Evolutionary conservation across 768 basidiomycete species (phyloP).

Genomic region (Podaxis sp.): DNA sequence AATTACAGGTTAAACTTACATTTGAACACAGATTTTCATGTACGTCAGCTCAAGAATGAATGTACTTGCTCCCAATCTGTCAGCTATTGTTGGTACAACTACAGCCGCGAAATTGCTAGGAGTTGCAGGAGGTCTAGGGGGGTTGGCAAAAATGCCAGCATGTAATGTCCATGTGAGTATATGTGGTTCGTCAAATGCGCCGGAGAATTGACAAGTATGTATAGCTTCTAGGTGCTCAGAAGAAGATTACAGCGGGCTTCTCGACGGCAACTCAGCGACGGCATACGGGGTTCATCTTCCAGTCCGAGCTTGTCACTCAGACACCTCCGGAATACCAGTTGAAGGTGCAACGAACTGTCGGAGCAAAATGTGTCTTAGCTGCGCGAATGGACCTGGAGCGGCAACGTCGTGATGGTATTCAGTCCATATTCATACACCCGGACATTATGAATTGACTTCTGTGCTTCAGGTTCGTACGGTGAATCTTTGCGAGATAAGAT

Average conservation of each 20-base stretch:
- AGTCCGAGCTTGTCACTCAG: conserved; percentile 82
- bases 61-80: conserved; percentile 96
- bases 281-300: conserved; percentile 97
- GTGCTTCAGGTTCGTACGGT: conserved; percentile 68
- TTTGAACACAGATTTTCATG: conserved; percentile 78
- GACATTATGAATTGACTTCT: neutral
- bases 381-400: conserved; percentile 95
- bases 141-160: conserved; percentile 90
- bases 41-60: conserved; percentile 99
- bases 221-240: conserved; percentile 91
- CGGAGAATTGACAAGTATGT: neutral
- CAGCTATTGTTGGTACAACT: conserved; percentile 96
- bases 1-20: neutral
- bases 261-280: conserved; percentile 83
- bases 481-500: conserved; percentile 78
- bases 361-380: conserved; percentile 87
- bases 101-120: conserved; percentile 98
- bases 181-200: neutral
- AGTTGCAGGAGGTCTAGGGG: conserved; percentile 90
- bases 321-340: conserved; percentile 89
- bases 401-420: conserved; percentile 72
- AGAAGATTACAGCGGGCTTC: conserved; percentile 90
- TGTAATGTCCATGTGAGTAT: conserved; percentile 89
- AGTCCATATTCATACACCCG: neutral
- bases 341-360: conserved; percentile 90